phyloP scores from a whole-genome alignment of 2,329 filamentous ascomycete genomes.

The Ophiostoma sp. region DNA sequence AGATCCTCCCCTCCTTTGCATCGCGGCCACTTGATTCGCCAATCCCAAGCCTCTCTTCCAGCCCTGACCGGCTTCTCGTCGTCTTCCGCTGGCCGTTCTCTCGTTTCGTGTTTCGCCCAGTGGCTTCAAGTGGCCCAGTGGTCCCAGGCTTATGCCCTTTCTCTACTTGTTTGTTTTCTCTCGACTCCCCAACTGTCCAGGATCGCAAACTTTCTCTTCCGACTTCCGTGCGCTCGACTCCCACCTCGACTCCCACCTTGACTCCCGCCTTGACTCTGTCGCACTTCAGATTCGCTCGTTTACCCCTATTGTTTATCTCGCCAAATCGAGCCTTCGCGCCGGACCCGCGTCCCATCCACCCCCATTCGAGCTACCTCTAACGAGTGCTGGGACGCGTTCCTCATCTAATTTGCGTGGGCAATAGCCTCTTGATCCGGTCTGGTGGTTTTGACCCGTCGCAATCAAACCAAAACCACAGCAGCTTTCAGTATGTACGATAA shows the following conservation, averaged over 20 bases:
- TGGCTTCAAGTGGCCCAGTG: not conserved
- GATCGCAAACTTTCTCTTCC: conserved; percentile 4
- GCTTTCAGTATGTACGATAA: not conserved
- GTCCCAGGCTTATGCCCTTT: not conserved
- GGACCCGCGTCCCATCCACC: conserved; percentile 6
- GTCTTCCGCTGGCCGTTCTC: not conserved
- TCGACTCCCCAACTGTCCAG: conserved; percentile 1
- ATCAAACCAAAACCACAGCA: not conserved
- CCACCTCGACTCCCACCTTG: not conserved
- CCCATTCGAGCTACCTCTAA: conserved; percentile 14
- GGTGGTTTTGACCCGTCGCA: not conserved
- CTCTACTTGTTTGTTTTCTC: conserved; percentile 10
- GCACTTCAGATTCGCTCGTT: too few relatives aligned
- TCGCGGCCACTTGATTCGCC: not conserved
- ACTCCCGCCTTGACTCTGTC: not conserved
- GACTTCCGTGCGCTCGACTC: not conserved
- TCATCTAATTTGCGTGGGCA: conserved; percentile 17
- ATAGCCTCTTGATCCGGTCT: not conserved
- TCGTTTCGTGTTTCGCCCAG: not conserved
- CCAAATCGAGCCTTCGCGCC: conserved; percentile 22
- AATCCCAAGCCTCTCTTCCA: not conserved
- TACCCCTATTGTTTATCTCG: conserved; percentile 20
- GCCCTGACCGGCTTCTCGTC: not conserved
- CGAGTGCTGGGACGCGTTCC: conserved; percentile 31
- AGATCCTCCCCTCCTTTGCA: not conserved